Evolutionary conservation across 169 alveolate species (phyloP), one percentile per base, ranked within the genome.

Genomic region (Cystoisospora suis): DNA sequence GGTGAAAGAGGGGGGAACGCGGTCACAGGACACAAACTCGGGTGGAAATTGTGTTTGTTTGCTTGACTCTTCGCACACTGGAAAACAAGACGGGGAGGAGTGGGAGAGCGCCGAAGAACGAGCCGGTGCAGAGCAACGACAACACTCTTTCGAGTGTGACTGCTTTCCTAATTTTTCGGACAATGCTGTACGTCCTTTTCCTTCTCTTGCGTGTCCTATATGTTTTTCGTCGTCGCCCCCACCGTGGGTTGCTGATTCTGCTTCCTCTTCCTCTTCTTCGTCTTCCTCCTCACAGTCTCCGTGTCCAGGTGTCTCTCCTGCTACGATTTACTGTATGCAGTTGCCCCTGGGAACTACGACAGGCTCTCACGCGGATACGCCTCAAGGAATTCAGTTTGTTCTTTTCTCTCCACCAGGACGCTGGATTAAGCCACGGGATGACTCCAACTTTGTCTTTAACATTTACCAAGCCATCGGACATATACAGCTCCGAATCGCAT

Each of bases 321-420:
- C 72, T 9, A 15, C 77, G 77, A 65, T 44, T 23, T 65, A 65
- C 42, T 65, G 77, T n/a, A 44, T 65, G n/a, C 77, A 65, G 44
- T 20, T 65, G 77, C 77, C 77, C 7, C 77, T 65, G n/a, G 77
- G 77, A 0, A 36, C 77, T 12, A 65, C 77, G 44, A 65, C 77
- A 1, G 77, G 77, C 36, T 5, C 6, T 36, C 77, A 44, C 0
- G 38, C 77, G 3, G 77, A 3, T 2, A 9, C 34, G 77, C 77
- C 77, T 3, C 40, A 32, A 1, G 77, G 77, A 36, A 44, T 65
- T 2, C 77, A 65, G 77, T 65, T 65, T n/a, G 77, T 65, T 3
- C 77, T 65, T 44, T 65, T 65, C 15, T 36, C 77, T 3, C 77
- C 77, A 1, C 77, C 77, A 23, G n/a, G 36, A 12, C 77, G 77